Evolutionary conservation across 352 stramenopile species (phyloP), one percentile per base, ranked within the genome.

Genomic region (Globisporangium paddicum): DNA sequence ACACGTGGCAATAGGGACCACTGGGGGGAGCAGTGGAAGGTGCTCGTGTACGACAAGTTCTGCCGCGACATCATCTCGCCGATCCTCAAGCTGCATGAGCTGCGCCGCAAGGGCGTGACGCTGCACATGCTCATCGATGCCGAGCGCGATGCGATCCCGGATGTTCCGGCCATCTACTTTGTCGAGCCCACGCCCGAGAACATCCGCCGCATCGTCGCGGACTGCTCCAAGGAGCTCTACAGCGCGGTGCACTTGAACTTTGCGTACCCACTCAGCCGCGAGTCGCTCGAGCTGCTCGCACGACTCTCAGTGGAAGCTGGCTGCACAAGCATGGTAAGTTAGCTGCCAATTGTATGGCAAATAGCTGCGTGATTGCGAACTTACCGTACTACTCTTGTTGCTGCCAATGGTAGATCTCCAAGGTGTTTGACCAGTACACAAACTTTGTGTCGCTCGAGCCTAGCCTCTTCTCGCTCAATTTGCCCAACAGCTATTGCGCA

Each of bases 81-180:
- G 21, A 93, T 99, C 26, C 73, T 99, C n/a, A 98, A 96, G 62
- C 95, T 99, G 34, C 92, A 96, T 60, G 90, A 98, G 72, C 87
- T 99, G 16, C 89, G 97, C 45, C 93, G 96, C 61, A 96, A 97
- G 35, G 83, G 97, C 50, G 96, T 99, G 46, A 99, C 97, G 42
- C 80, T 99, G 23, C 97, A 99, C 73, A 91, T 99, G 78, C 77
- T 98, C 53, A 73, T 99, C 19, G 87, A 98, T 19, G 77, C 77
- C 19, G 93, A 98, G 49, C 84, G 97, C 5, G 96, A 99, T 56
- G 77, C 89, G 28, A 98, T 99, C 53, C 93, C 96, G 5, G 96
- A 99, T 66, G 97, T 99, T 1, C 95, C 96, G 5, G 97, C 93
- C 38, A 93, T 99, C 26, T 99, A 99, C 75, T 99, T 99, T 72